phyloP scores from a whole-genome alignment of 2,329 filamentous ascomycete species.

The Colletotrichum brevisporum region DNA sequence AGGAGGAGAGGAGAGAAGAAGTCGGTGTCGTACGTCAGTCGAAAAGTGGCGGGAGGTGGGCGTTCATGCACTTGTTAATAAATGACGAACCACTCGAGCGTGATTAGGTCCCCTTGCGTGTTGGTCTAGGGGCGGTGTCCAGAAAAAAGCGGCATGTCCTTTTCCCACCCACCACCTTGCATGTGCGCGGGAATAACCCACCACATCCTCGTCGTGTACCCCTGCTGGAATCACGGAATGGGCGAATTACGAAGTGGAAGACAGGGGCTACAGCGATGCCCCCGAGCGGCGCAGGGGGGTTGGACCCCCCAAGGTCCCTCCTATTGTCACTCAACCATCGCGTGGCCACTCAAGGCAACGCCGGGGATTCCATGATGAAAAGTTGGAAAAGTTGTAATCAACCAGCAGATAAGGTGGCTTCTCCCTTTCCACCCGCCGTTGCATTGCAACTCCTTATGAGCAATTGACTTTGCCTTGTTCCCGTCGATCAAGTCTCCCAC shows the following conservation, averaged over 20 bases:
- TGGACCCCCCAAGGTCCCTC: too few relatives aligned
- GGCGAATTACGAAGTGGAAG: background rate
- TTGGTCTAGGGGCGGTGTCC: conserved; percentile 35
- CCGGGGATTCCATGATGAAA: too few relatives aligned
- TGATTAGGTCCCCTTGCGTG: conserved; percentile 18
- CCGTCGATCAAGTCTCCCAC: background rate
- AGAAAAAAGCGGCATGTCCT: background rate
- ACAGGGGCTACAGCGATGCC: conserved; percentile 1
- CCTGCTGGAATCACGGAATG: conserved; percentile 14
- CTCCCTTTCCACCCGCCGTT: background rate
- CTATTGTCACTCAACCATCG: background rate
- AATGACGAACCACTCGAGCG: conserved; percentile 19
- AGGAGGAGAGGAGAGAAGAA: background rate
- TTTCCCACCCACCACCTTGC: conserved; percentile 9
- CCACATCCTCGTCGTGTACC: conserved; percentile 19
- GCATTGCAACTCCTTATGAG: background rate
- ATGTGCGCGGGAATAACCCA: conserved; percentile 38
- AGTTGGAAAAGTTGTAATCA: too few relatives aligned
- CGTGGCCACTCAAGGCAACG: background rate
- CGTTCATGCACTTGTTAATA: conserved; percentile 29
- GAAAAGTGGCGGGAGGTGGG: conserved; percentile 2
- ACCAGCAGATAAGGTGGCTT: too few relatives aligned
- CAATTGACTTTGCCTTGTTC: conserved; percentile 13
- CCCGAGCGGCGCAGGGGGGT: too few relatives aligned
- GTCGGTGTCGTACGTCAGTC: background rate